phyloP scores from a whole-genome alignment of 2,329 filamentous ascomycete species.

The Ophiocordyceps australis region DNA sequence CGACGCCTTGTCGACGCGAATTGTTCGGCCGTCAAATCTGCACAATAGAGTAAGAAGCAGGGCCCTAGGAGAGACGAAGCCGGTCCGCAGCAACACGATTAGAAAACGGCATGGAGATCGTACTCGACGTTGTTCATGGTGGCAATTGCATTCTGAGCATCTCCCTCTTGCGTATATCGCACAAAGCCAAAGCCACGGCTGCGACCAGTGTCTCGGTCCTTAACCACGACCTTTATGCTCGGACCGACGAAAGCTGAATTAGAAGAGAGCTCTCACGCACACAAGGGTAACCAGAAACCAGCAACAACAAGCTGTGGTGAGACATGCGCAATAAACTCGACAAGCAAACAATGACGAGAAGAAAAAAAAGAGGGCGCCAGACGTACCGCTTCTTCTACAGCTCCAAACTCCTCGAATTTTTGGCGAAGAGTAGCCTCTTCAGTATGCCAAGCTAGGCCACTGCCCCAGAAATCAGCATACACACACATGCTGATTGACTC shows the following conservation, averaged over 20 bases:
- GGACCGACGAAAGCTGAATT: constrained; percentile 3
- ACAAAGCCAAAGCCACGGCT: constrained; percentile 98
- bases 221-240: constrained; percentile 66
- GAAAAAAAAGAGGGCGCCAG: constrained; percentile 2
- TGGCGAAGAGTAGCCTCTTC: constrained; percentile 71
- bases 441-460: constrained; percentile 97
- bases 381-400: constrained; percentile 89
- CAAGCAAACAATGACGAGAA: not conserved
- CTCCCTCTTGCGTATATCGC: constrained; percentile 59
- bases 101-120: constrained; percentile 16
- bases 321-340: constrained; percentile 1
- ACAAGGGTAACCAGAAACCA: no score
- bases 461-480: constrained; percentile 17
- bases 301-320: no score
- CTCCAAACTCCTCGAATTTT: constrained; percentile 86
- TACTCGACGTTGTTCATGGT: constrained; percentile 85
- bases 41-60: not conserved
- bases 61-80: constrained; percentile 2
- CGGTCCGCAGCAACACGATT: constrained; percentile 1
- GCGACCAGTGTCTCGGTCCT: constrained; percentile 89
- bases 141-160: constrained; percentile 60
- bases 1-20: constrained; percentile 90
- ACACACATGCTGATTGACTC: not conserved
- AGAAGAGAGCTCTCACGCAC: constrained; percentile 3
- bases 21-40: constrained; percentile 84